Evolutionary conservation across 768 basidiomycete genomes (phyloP).

Genomic region (Pleurotus platypus): DNA sequence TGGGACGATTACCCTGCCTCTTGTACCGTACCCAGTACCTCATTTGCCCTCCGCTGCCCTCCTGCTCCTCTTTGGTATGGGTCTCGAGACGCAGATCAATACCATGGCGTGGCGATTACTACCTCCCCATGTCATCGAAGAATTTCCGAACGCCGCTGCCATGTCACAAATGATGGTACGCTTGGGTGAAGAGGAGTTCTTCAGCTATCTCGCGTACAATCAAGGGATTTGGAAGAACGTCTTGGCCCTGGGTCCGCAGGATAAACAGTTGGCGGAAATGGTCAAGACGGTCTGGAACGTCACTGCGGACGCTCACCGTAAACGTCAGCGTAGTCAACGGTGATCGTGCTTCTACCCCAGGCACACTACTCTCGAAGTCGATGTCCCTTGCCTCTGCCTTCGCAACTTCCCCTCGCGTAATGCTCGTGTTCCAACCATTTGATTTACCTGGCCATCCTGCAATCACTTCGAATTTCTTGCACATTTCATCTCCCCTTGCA

Average conservation of each 20-base stretch:
- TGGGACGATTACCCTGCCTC: slow-evolving; percentile 46
- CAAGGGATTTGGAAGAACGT: slow-evolving; percentile 69
- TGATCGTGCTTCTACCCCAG: background rate
- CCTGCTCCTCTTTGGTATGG: slow-evolving; percentile 55
- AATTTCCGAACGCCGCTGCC: slow-evolving; percentile 57
- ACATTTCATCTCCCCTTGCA: background rate
- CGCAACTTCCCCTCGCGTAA: slow-evolving; percentile 5
- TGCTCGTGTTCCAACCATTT: background rate
- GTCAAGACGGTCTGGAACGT: slow-evolving; percentile 70
- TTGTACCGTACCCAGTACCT: slow-evolving; percentile 46
- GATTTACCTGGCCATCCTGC: background rate
- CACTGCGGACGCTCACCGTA: slow-evolving; percentile 58
- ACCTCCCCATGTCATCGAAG: slow-evolving; percentile 48
- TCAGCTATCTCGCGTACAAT: slow-evolving; percentile 35
- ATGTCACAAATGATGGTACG: slow-evolving; percentile 53
- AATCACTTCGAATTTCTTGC: background rate
- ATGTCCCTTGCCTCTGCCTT: slow-evolving; percentile 1
- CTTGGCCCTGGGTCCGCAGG: slow-evolving; percentile 47
- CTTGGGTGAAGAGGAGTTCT: slow-evolving; percentile 31
- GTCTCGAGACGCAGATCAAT: slow-evolving; percentile 45
- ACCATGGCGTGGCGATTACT: slow-evolving; percentile 49
- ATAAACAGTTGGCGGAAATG: slow-evolving; percentile 40
- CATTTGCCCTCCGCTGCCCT: slow-evolving; percentile 53
- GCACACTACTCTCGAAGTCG: no score
- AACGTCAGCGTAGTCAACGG: slow-evolving; percentile 22